Conservation (phyloP, 1,284 basidiomycete genomes). For the Ganoderma sinense region DNA sequence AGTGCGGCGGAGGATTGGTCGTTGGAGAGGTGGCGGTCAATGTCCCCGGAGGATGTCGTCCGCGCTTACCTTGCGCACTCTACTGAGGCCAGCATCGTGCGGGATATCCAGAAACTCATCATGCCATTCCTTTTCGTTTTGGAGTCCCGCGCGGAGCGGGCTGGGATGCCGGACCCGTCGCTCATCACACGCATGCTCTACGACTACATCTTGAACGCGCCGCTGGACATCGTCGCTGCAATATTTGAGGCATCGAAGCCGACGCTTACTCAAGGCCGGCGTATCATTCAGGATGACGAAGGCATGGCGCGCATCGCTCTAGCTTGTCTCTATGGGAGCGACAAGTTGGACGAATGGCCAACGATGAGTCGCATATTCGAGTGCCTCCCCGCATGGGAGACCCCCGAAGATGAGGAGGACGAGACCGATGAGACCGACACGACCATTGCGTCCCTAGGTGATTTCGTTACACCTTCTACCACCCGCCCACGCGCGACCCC, state of each 20-base stretch:
- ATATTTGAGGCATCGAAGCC: slow-evolving; percentile 93
- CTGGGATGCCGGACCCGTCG: slow-evolving; percentile 70
- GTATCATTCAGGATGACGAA: slow-evolving; percentile 83
- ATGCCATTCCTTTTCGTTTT: slow-evolving; percentile 92
- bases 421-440: slow-evolving; percentile 80
- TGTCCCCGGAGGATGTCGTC: slow-evolving; percentile 72
- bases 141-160: slow-evolving; percentile 84
- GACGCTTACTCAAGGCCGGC: slow-evolving; percentile 71
- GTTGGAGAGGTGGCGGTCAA: slow-evolving; percentile 72
- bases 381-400: slow-evolving; percentile 91
- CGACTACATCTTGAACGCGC: slow-evolving; percentile 76
- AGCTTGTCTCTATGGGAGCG: slow-evolving; percentile 88
- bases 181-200: slow-evolving; percentile 73
- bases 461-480: slow-evolving; percentile 81
- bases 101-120: slow-evolving; percentile 79
- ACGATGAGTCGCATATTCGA: slow-evolving; percentile 93
- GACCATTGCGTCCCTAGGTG: slow-evolving; percentile 80
- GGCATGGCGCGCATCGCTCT: slow-evolving; percentile 87
- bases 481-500: slow-evolving; percentile 63
- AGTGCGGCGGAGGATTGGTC: slow-evolving; percentile 70
- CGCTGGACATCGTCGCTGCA: slow-evolving; percentile 72
- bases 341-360: slow-evolving; percentile 74
- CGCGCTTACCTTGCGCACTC: slow-evolving; percentile 80
- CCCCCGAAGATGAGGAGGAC: slow-evolving; percentile 59
- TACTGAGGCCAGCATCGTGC: slow-evolving; percentile 67